These are phyloP conservation scores for Trametes pubescens DNA, from an alignment of 1,284 basidiomycete genomes.

Conservation along the genomic window DNA sequence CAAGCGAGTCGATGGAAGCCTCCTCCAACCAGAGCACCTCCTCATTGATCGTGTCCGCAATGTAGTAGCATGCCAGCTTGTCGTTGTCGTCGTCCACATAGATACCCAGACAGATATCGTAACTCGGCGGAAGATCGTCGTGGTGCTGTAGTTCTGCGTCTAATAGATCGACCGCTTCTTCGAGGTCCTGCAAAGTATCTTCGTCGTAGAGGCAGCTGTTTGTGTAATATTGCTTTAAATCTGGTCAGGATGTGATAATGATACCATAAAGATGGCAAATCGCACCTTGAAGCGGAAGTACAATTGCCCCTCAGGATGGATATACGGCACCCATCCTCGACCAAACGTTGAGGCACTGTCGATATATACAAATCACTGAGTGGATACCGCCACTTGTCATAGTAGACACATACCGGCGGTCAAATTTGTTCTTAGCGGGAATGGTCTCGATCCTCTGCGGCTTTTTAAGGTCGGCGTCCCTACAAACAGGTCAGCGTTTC, in stretches of 20 bases:
- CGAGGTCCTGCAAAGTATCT: conserved; percentile 7
- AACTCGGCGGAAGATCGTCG: conserved; percentile 9
- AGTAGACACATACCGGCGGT: not conserved
- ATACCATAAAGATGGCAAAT: too few species aligned
- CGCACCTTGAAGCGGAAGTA: too few species aligned
- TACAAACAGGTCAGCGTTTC: not conserved
- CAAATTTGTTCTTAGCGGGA: not conserved
- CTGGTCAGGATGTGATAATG: not conserved
- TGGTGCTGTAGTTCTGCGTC: not conserved
- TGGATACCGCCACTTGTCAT: not conserved
- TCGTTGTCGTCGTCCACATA: conserved; percentile 13
- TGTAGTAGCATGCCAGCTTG: conserved; percentile 33
- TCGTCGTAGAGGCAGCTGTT: conserved; percentile 22
- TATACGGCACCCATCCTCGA: conserved; percentile 23
- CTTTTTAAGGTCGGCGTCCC: not conserved
- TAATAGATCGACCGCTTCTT: conserved; percentile 10
- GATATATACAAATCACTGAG: not conserved
- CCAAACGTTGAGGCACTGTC: not conserved
- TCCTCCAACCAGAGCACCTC: conserved; percentile 34
- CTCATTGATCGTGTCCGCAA: conserved; percentile 18
- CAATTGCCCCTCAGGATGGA: too few species aligned
- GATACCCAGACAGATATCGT: conserved; percentile 28
- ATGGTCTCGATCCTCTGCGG: not conserved
- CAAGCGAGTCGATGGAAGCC: conserved; percentile 4
- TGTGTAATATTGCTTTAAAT: conserved; percentile 20